These are phyloP conservation scores for Metschnikowia bowlesiae DNA, from an alignment of 805 yeast genomes.

Conservation along the genomic window DNA sequence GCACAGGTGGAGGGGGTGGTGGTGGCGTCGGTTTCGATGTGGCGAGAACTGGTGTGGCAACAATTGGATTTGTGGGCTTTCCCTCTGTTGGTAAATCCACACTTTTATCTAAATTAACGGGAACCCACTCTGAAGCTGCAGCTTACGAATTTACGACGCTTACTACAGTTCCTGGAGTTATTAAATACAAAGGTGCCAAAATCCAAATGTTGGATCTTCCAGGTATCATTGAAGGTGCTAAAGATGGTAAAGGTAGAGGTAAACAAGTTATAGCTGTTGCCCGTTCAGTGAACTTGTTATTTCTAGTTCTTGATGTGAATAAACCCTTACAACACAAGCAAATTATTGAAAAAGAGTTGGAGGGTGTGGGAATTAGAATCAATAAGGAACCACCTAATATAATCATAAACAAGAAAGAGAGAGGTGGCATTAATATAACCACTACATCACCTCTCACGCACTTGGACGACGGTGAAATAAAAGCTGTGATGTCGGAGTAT, in stretches of 20 bases:
- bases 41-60: slow-evolving; percentile 97
- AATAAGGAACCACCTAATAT: slow-evolving; percentile 93
- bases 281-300: slow-evolving; percentile 90
- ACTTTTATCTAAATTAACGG: slow-evolving; percentile 79
- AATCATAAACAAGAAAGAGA: slow-evolving; percentile 84
- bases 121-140: slow-evolving; percentile 97
- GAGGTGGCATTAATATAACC: slow-evolving; percentile 93
- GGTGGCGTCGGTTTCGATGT: slow-evolving; percentile 95
- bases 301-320: slow-evolving; percentile 92
- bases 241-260: slow-evolving; percentile 90
- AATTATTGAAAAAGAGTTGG: slow-evolving; percentile 90
- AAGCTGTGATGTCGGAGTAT: slow-evolving; percentile 95
- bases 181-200: slow-evolving; percentile 94
- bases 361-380: slow-evolving; percentile 95
- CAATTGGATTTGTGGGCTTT: slow-evolving; percentile 96
- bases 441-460: slow-evolving; percentile 90
- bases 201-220: slow-evolving; percentile 93
- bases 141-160: slow-evolving; percentile 96
- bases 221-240: slow-evolving; percentile 88
- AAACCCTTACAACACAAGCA: slow-evolving; percentile 93
- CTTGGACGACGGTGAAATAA: slow-evolving; percentile 86
- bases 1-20: slow-evolving; percentile 75
- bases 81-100: slow-evolving; percentile 95
- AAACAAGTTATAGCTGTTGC: slow-evolving; percentile 98
- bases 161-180: slow-evolving; percentile 96